These are phyloP conservation scores for Sugiyamaella pinicola DNA, from an alignment of 1,139 yeast genomes.

Conservation along the genomic window DNA sequence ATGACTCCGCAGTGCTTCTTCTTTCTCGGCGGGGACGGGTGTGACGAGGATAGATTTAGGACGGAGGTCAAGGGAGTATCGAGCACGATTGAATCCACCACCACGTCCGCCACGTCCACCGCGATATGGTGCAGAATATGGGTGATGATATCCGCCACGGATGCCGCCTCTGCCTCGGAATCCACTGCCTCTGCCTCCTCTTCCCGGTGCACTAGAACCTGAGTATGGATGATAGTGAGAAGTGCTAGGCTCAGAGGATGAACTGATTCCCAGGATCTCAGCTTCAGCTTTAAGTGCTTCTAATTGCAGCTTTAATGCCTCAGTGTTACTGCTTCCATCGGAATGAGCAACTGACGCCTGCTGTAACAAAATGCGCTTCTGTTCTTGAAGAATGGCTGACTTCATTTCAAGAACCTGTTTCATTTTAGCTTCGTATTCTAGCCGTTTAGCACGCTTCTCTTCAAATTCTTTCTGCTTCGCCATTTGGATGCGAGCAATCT, in stretches of 20 bases:
- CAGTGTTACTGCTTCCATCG: conserved; percentile 29
- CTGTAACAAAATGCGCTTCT: conserved; percentile 33
- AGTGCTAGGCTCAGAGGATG: conserved; percentile 14
- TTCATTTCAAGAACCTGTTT: conserved; percentile 43
- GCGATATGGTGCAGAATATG: conserved; percentile 18
- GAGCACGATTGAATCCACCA: conserved; percentile 24
- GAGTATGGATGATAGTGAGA: neutral
- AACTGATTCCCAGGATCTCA: conserved; percentile 36
- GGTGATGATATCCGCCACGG: conserved; percentile 20
- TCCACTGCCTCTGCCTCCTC: conserved; percentile 36
- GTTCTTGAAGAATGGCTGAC: conserved; percentile 43
- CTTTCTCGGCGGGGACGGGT: conserved; percentile 38
- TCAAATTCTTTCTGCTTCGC: conserved; percentile 49
- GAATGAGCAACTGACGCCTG: conserved; percentile 7
- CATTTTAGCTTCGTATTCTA: conserved; percentile 42
- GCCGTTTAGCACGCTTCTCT: conserved; percentile 43
- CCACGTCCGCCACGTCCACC: conserved; percentile 30
- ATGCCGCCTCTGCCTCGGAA: conserved; percentile 31
- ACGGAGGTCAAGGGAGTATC: conserved; percentile 44
- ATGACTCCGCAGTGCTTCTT: conserved; percentile 40
- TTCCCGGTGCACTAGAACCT: neutral
- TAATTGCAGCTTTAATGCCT: conserved; percentile 42
- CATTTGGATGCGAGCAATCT: conserved; percentile 43
- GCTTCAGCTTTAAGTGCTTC: conserved; percentile 44
- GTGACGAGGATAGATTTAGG: conserved; percentile 44